Evolutionary conservation across 2,329 filamentous ascomycete species (phyloP).

Genomic region (Apiospora arundinis): DNA sequence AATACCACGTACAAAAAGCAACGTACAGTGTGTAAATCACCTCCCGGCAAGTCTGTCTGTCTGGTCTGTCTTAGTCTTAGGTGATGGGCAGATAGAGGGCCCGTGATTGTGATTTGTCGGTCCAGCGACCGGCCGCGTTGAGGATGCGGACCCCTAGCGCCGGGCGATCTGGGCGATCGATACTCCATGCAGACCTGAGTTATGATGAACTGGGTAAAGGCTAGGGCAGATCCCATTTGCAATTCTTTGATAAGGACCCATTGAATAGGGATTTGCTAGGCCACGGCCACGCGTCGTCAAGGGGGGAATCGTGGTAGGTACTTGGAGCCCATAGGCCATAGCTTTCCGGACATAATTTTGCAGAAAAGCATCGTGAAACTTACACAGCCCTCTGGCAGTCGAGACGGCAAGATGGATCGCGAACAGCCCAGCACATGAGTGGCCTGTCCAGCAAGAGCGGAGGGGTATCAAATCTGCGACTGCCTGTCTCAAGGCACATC

Average conservation of each 20-base stretch:
- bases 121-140: not conserved
- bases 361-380: not conserved
- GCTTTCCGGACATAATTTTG: not conserved
- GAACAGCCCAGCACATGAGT: not conserved
- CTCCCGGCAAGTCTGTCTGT: not conserved
- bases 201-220: conserved; percentile 9
- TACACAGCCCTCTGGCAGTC: not conserved
- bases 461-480: not conserved
- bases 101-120: not conserved
- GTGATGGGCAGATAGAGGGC: not conserved
- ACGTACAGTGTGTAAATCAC: not conserved
- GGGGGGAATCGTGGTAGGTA: not conserved
- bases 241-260: not conserved
- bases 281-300: conserved; percentile 5
- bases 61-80: no score
- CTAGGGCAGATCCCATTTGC: conserved; percentile 12
- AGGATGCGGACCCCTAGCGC: conserved; percentile 6
- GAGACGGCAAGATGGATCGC: not conserved
- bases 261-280: conserved; percentile 14
- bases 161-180: conserved; percentile 19
- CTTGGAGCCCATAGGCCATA: not conserved
- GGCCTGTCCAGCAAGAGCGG: not conserved
- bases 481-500: not conserved
- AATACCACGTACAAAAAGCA: not conserved
- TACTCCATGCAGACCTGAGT: conserved; percentile 9